Evolutionary conservation across 805 yeast genomes (phyloP).

Genomic region (Torulaspora gathmanii): DNA sequence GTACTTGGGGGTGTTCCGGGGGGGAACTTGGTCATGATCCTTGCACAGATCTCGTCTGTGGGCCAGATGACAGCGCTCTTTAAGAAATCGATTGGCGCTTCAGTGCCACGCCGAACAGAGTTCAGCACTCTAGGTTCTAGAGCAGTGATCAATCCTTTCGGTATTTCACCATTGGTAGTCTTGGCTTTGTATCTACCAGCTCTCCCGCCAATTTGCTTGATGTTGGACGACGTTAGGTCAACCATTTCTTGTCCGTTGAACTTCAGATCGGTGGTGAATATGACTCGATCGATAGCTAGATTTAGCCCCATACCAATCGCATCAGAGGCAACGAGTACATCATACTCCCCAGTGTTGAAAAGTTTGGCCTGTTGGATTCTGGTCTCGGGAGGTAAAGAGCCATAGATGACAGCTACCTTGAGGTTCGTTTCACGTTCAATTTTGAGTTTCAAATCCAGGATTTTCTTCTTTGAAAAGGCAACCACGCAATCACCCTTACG

Average conservation of each 20-base stretch:
- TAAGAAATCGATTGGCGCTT: constrained; percentile 48
- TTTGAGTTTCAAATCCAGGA: constrained; percentile 60
- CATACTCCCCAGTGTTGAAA: constrained; percentile 75
- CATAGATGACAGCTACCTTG: constrained; percentile 86
- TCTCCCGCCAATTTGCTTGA: constrained; percentile 92
- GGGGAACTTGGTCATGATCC: constrained; percentile 59
- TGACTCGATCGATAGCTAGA: constrained; percentile 71
- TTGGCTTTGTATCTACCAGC: constrained; percentile 71
- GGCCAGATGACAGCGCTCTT: constrained; percentile 75
- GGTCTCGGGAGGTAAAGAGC: constrained; percentile 93
- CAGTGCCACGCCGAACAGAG: constrained; percentile 45
- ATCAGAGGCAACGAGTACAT: constrained; percentile 89
- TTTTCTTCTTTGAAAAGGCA: constrained; percentile 72
- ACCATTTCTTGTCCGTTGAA: constrained; percentile 57
- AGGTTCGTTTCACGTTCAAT: constrained; percentile 61
- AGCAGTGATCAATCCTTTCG: constrained; percentile 53
- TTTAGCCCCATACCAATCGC: constrained; percentile 98
- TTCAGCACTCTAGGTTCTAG: constrained; percentile 42
- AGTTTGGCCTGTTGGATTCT: constrained; percentile 75
- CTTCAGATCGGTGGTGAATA: constrained; percentile 65
- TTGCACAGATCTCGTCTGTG: constrained; percentile 62
- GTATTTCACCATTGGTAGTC: constrained; percentile 11
- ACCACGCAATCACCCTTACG: constrained; percentile 82
- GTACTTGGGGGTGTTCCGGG: constrained; percentile 43
- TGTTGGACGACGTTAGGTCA: constrained; percentile 55